Evolutionary conservation across 495 filamentous ascomycete genomes (phyloP).

Genomic region (Astrothelium macrocarpum): DNA sequence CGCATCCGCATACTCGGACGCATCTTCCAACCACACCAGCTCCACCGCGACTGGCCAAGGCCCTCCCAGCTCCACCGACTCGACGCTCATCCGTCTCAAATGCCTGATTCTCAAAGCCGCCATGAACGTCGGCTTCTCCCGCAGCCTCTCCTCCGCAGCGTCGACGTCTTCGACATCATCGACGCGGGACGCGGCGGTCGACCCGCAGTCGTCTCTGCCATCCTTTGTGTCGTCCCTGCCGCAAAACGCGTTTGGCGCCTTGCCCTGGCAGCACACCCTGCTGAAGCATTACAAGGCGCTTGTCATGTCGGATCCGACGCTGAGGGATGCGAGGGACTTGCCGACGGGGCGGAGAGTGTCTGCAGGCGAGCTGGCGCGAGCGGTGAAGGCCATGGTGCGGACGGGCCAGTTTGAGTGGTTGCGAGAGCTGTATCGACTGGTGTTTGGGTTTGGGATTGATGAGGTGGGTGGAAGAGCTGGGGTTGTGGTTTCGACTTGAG

Average conservation of each 20-base stretch:
- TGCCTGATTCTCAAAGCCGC: slow-evolving; percentile 72
- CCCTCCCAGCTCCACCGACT: slow-evolving; percentile 47
- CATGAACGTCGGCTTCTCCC: slow-evolving; percentile 62
- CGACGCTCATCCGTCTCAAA: slow-evolving; percentile 63
- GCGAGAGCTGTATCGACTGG: slow-evolving; percentile 68
- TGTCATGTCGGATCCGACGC: slow-evolving; percentile 57
- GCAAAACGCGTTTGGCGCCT: slow-evolving; percentile 62
- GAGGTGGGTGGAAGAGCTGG: slow-evolving; percentile 43
- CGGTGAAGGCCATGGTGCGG: slow-evolving; percentile 62
- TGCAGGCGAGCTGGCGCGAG: slow-evolving; percentile 64
- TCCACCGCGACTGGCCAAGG: slow-evolving; percentile 53
- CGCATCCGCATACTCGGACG: slow-evolving; percentile 60
- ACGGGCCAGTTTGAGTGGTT: slow-evolving; percentile 62
- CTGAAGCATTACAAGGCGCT: slow-evolving; percentile 69
- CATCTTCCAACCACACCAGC: slow-evolving; percentile 42
- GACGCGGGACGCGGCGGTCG: slow-evolving; percentile 18
- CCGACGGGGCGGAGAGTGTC: slow-evolving; percentile 46
- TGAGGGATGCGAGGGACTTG: slow-evolving; percentile 44
- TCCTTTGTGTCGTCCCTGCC: slow-evolving; percentile 68
- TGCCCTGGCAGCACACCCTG: slow-evolving; percentile 57
- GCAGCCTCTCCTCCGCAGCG: slow-evolving; percentile 17
- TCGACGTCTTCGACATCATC: slow-evolving; percentile 17
- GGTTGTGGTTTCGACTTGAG: background rate
- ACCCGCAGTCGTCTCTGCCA: slow-evolving; percentile 43
- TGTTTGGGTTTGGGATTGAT: slow-evolving; percentile 73